Evolutionary conservation across 257 asterid genomes (phyloP).

Genomic region (Solanum bulbocastanum): DNA sequence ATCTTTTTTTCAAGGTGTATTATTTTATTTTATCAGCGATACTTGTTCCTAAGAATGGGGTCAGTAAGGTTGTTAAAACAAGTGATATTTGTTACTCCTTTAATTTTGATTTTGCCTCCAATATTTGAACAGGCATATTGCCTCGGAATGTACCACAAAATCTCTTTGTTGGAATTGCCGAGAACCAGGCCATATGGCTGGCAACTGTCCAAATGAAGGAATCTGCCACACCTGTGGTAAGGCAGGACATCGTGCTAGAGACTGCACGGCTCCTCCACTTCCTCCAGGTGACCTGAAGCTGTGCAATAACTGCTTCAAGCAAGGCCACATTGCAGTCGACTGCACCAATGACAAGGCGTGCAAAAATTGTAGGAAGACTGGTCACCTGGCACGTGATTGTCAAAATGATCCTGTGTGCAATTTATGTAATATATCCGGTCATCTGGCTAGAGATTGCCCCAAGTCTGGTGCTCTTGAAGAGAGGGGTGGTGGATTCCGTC

Average conservation of each 20-base stretch:
- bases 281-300: slow-evolving; percentile 41
- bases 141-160: slow-evolving; percentile 38
- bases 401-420: slow-evolving; percentile 53
- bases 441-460: slow-evolving; percentile 61
- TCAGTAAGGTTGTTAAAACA: neutral
- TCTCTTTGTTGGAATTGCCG: slow-evolving; percentile 39
- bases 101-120: slow-evolving; percentile 4
- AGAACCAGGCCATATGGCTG: slow-evolving; percentile 59
- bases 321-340: slow-evolving; percentile 30
- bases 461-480: slow-evolving; percentile 44
- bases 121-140: slow-evolving; percentile 30
- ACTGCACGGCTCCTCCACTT: slow-evolving; percentile 25
- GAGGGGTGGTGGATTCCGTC: slow-evolving; percentile 37
- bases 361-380: slow-evolving; percentile 54
- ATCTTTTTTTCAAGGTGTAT: neutral
- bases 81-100: neutral
- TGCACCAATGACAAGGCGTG: slow-evolving; percentile 53
- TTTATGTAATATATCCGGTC: slow-evolving; percentile 42
- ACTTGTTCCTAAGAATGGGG: neutral
- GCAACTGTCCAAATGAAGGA: slow-evolving; percentile 48
- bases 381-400: slow-evolving; percentile 53
- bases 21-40: neutral
- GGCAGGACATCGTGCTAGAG: slow-evolving; percentile 38
- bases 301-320: slow-evolving; percentile 41
- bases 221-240: slow-evolving; percentile 58